Percentiles rank a stretch among this genome's conserved stretches.
Evolutionary conservation across 352 stramenopile species (phyloP).

Genomic region (Pythium myriotylum): DNA sequence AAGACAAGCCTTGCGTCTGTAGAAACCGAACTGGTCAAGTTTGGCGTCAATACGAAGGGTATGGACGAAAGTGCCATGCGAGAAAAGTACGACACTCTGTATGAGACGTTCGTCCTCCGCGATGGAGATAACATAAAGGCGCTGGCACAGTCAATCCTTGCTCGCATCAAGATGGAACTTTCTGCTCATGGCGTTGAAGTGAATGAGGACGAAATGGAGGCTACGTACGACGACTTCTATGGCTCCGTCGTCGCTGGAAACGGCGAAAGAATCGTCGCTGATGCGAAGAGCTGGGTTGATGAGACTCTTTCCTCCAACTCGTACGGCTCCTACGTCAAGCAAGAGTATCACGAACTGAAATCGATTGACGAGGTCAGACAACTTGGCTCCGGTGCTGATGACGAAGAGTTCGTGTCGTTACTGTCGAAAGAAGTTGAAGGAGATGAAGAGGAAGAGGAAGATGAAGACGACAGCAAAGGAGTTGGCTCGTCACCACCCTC

Average conservation of each 20-base stretch:
- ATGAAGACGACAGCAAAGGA: slow-evolving; percentile 1
- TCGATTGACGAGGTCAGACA: slow-evolving; percentile 52
- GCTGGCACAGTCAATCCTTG: slow-evolving; percentile 55
- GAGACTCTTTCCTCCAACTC: slow-evolving; percentile 40
- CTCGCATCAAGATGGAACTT: slow-evolving; percentile 72
- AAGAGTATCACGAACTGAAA: slow-evolving; percentile 67
- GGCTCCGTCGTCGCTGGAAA: slow-evolving; percentile 49
- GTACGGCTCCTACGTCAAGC: slow-evolving; percentile 55
- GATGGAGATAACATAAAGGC: slow-evolving; percentile 69
- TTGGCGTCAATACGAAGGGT: slow-evolving; percentile 37
- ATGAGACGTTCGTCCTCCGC: slow-evolving; percentile 67
- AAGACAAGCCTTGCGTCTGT: slow-evolving; percentile 43
- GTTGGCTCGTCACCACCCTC: slow-evolving; percentile 1
- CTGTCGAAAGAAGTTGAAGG: slow-evolving; percentile 44
- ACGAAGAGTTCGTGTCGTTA: slow-evolving; percentile 66
- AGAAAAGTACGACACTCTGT: slow-evolving; percentile 57
- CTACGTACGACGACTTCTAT: slow-evolving; percentile 70
- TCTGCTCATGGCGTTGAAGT: slow-evolving; percentile 57
- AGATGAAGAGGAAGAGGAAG: slow-evolving; percentile 20
- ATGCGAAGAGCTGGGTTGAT: slow-evolving; percentile 73
- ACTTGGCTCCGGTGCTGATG: slow-evolving; percentile 43
- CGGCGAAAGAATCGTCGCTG: slow-evolving; percentile 61
- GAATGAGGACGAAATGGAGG: slow-evolving; percentile 56
- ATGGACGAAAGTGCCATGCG: slow-evolving; percentile 25
- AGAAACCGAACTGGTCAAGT: slow-evolving; percentile 56